Evolutionary conservation across 495 filamentous ascomycete species (phyloP).

Genomic region (Hypoxylon rickii): DNA sequence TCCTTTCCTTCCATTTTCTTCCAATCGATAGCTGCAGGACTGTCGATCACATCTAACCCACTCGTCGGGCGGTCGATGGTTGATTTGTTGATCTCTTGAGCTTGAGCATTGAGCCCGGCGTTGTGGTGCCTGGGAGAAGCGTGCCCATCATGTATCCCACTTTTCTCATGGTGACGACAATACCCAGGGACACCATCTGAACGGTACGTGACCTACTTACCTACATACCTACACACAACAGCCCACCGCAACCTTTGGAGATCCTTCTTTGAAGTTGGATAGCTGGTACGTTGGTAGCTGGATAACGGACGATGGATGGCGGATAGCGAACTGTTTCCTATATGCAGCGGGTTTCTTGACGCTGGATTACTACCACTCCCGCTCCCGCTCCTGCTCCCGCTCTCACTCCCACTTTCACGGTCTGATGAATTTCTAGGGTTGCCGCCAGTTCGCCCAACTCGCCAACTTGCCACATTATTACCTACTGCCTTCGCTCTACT

Average conservation of each 20-base stretch:
- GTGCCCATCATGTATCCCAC: no score
- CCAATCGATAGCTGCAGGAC: neutral
- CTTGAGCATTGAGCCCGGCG: conserved; percentile 7
- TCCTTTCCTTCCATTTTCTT: conserved; percentile 16
- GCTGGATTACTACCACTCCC: conserved; percentile 33
- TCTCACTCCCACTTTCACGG: no score
- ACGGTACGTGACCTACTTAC: no score
- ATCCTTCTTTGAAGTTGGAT: no score
- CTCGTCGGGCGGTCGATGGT: conserved; percentile 5
- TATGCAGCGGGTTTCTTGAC: conserved; percentile 20
- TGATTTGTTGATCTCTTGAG: neutral
- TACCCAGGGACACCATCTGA: conserved; percentile 2
- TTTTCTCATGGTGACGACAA: conserved; percentile 9
- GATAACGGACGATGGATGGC: no score
- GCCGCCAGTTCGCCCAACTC: no score
- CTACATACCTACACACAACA: conserved; percentile 17
- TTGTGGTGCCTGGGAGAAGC: conserved; percentile 16
- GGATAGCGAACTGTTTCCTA: conserved; percentile 31
- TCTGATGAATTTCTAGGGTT: no score
- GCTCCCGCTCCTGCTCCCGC: conserved; percentile 19
- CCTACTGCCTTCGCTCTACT: conserved; percentile 12
- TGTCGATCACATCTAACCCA: conserved; percentile 13
- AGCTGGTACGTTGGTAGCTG: no score
- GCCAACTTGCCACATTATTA: conserved; percentile 23
- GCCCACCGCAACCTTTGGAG: conserved; percentile 22